Conservation (phyloP, 2,329 filamentous ascomycete genomes). For the Talaromyces verruculosus region DNA sequence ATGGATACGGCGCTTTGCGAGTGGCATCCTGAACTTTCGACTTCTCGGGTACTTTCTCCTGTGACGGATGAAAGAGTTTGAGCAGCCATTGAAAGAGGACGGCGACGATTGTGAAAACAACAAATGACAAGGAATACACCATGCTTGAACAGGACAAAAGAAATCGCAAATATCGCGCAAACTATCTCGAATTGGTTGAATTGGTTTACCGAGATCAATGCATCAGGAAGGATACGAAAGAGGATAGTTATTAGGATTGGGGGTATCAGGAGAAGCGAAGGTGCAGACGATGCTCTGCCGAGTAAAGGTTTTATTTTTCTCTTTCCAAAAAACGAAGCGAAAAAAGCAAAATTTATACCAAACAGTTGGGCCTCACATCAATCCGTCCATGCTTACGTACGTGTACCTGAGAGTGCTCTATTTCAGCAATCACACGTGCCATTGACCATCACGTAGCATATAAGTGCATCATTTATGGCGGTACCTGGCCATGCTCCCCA, state of each 20-base stretch:
- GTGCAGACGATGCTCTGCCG: background rate
- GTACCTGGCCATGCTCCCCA: constrained; percentile 22
- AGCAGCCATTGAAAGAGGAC: constrained; percentile 30
- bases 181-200: constrained; percentile 3
- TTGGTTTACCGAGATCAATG: background rate
- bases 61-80: constrained; percentile 21
- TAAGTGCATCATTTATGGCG: constrained; percentile 10
- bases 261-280: background rate
- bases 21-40: constrained; percentile 31
- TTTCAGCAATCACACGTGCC: constrained; percentile 20
- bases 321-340: constrained; percentile 3
- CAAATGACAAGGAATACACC: constrained; percentile 37
- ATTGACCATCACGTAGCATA: constrained; percentile 2
- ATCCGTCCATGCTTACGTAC: constrained; percentile 1
- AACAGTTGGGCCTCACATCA: constrained; percentile 8
- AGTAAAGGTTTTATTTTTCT: background rate
- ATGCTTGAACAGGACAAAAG: constrained; percentile 25
- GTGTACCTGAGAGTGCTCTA: constrained; percentile 13
- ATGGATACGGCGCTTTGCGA: constrained; percentile 39
- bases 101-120: constrained; percentile 32
- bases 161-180: background rate
- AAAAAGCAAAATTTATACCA: constrained; percentile 18
- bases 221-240: constrained; percentile 1
- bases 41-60: constrained; percentile 8
- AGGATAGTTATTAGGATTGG: background rate